A percentile compares a stretch with the other conserved stretches of the same genome.
Evolutionary conservation across 495 filamentous ascomycete species (phyloP).

Genomic region (Trichoderma erinaceum): DNA sequence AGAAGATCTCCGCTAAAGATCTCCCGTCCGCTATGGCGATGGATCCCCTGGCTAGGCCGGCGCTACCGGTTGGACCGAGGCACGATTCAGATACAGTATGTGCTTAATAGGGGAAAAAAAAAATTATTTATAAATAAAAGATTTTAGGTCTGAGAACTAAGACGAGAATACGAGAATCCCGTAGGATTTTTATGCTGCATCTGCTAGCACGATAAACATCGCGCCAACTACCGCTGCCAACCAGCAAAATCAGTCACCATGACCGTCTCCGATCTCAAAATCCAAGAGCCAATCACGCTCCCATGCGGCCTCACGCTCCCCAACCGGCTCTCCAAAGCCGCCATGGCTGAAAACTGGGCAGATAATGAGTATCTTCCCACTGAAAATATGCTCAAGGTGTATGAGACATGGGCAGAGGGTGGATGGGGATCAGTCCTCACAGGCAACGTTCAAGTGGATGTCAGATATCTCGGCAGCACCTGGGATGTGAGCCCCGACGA

Average conservation of each 20-base stretch:
- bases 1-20: background rate
- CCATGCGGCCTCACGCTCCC: constrained; percentile 47
- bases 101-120: background rate
- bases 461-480: constrained; percentile 41
- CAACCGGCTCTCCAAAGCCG: constrained; percentile 49
- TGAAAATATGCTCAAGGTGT: constrained; percentile 23
- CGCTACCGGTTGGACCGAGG: background rate
- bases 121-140: background rate
- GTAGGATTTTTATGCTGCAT: background rate
- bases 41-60: background rate
- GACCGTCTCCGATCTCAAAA: constrained; percentile 18
- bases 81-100: background rate
- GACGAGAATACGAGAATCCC: background rate
- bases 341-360: constrained; percentile 9
- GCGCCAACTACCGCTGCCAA: background rate
- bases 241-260: background rate
- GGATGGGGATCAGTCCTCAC: constrained; percentile 45
- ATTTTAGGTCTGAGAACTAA: background rate
- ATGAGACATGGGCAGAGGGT: constrained; percentile 45
- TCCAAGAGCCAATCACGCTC: constrained; percentile 41
- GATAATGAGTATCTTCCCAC: constrained; percentile 1
- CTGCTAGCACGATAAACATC: background rate
- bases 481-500: constrained; percentile 37
- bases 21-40: background rate
- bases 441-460: constrained; percentile 55